Conservation (phyloP, 805 yeast genomes). For the Danielia reshetovae region DNA sequence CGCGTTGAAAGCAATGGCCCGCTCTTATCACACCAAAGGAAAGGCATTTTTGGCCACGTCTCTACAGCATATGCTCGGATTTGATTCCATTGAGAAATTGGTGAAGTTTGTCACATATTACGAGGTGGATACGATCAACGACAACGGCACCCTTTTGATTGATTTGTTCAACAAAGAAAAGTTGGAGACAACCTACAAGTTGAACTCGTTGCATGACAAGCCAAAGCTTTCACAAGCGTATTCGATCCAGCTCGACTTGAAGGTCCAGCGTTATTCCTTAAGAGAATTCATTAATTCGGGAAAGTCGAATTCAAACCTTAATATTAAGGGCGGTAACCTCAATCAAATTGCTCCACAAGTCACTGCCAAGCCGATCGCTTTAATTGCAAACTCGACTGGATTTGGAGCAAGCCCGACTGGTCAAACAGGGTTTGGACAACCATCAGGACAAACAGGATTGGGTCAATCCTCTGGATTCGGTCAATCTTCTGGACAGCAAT, state of each 20-base stretch:
- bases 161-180: slow-evolving; percentile 43
- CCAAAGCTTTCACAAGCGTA: slow-evolving; percentile 34
- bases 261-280: slow-evolving; percentile 20
- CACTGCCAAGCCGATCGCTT: not conserved
- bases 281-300: slow-evolving; percentile 34
- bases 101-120: slow-evolving; percentile 59
- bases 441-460: not conserved
- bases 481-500: not conserved
- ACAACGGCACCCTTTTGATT: slow-evolving; percentile 25
- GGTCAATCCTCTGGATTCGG: not conserved
- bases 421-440: slow-evolving; percentile 1
- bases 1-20: slow-evolving; percentile 63
- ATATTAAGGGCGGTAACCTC: not conserved
- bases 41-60: slow-evolving; percentile 54
- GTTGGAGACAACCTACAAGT: slow-evolving; percentile 35
- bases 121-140: slow-evolving; percentile 43
- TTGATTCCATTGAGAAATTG: slow-evolving; percentile 56
- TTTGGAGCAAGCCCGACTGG: no score
- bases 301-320: slow-evolving; percentile 24
- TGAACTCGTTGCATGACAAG: slow-evolving; percentile 35
- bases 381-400: slow-evolving; percentile 2
- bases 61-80: slow-evolving; percentile 55
- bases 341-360: not conserved
- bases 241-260: slow-evolving; percentile 28
- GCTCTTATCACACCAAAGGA: slow-evolving; percentile 65